Evolutionary conservation across 495 filamentous ascomycete genomes (phyloP).

Genomic region (Barbatosphaeria neglecta): DNA sequence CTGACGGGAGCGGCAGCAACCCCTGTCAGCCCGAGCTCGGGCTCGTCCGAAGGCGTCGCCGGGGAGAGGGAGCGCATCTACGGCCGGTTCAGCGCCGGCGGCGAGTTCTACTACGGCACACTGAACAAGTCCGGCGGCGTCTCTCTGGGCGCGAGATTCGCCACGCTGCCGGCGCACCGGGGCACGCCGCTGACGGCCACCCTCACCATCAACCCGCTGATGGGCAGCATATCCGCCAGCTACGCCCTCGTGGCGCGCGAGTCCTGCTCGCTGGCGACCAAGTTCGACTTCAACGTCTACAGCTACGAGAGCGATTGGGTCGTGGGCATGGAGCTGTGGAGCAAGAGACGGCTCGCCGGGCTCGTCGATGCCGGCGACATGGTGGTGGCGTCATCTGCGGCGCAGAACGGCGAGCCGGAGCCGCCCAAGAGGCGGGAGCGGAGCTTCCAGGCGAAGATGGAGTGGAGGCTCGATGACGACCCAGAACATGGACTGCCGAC

Average conservation of each 20-base stretch:
- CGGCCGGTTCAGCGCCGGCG: constrained; percentile 68
- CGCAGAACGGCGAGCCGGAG: constrained; percentile 10
- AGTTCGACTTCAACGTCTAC: constrained; percentile 95
- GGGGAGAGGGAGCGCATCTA: constrained; percentile 39
- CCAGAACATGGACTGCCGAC: constrained; percentile 9
- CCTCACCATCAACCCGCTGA: constrained; percentile 79
- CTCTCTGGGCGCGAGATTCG: constrained; percentile 69
- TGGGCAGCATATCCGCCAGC: constrained; percentile 79
- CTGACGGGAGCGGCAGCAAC: constrained; percentile 7
- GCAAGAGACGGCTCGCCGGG: constrained; percentile 31
- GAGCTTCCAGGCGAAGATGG: constrained; percentile 43
- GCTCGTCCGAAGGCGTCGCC: not conserved
- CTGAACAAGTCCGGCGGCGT: constrained; percentile 82
- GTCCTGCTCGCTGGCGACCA: constrained; percentile 71
- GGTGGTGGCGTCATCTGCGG: not conserved
- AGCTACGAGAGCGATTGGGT: constrained; percentile 92
- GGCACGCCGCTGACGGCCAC: constrained; percentile 87
- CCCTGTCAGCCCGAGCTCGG: not conserved
- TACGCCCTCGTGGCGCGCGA: constrained; percentile 80
- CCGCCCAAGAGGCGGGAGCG: constrained; percentile 23
- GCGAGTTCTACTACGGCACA: constrained; percentile 86
- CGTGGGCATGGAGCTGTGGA: constrained; percentile 85
- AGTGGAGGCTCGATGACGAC: constrained; percentile 37
- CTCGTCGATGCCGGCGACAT: constrained; percentile 23
- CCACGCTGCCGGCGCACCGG: constrained; percentile 76